These are phyloP conservation scores for Eimeria tenella DNA, from an alignment of 169 alveolate species.

Conservation along the genomic window DNA sequence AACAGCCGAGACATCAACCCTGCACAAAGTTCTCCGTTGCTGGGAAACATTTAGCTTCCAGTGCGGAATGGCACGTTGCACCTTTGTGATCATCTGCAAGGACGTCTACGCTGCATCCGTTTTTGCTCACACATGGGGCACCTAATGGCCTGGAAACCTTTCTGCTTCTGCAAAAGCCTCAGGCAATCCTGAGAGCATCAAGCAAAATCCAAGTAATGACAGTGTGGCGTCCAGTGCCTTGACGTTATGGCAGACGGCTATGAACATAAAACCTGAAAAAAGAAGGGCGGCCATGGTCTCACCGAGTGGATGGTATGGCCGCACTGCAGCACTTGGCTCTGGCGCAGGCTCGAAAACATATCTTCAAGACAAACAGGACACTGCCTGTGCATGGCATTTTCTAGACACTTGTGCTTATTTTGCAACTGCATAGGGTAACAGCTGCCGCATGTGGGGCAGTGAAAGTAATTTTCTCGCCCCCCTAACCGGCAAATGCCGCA, in stretches of 20 bases:
- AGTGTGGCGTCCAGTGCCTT: too few relatives aligned
- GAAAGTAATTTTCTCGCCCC: conserved; percentile 86
- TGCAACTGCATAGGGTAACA: conserved; percentile 81
- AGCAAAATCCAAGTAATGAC: neutral
- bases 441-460: conserved; percentile 86
- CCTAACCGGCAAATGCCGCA: conserved; percentile 92
- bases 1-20: neutral
- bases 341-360: conserved; percentile 79
- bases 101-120: neutral
- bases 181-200: conserved; percentile 8
- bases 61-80: neutral
- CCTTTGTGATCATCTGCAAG: neutral
- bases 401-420: conserved; percentile 83
- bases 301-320: conserved; percentile 83
- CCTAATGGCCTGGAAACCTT: conserved; percentile 33
- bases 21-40: neutral
- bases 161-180: conserved; percentile 34
- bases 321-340: conserved; percentile 81
- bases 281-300: neutral
- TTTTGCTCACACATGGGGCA: conserved; percentile 46
- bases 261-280: neutral
- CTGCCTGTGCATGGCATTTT: conserved; percentile 81
- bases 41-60: neutral
- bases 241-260: too few relatives aligned
- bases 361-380: conserved; percentile 84